phyloP scores from a whole-genome alignment of 345 rosid genomes.

The Schrenkiella parvula region DNA sequence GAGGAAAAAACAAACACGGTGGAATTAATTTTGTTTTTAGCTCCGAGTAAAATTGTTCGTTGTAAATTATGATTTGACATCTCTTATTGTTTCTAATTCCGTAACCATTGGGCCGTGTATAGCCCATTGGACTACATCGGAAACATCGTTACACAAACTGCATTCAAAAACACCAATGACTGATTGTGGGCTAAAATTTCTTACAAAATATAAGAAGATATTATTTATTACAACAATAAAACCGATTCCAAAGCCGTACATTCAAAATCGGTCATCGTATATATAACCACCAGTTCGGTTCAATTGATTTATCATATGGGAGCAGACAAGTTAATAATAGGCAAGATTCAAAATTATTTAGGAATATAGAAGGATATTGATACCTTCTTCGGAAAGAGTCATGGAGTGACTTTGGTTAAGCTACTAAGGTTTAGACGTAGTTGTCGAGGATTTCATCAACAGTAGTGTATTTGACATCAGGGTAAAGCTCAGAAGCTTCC shows the following conservation, averaged over 20 bases:
- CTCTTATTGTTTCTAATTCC: too few species aligned
- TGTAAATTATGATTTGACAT: too few species aligned
- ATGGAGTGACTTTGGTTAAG: neutral
- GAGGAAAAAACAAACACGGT: neutral
- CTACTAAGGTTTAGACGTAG: constrained; percentile 30
- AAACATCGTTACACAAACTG: too few species aligned
- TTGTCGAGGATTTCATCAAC: constrained; percentile 44
- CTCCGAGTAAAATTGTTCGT: neutral
- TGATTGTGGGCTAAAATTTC: neutral
- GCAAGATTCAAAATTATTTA: neutral
- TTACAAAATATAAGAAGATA: neutral
- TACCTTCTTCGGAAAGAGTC: neutral
- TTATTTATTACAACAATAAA: neutral
- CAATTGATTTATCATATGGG: neutral
- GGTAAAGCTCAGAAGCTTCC: constrained; percentile 49
- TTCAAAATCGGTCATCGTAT: neutral
- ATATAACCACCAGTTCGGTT: neutral
- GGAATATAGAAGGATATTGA: neutral
- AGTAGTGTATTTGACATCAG: constrained; percentile 46
- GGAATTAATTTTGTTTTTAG: constrained; percentile 3
- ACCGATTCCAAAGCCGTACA: neutral
- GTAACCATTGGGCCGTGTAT: too few species aligned
- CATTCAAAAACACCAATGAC: neutral
- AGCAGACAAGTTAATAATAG: neutral
- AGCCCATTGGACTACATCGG: too few species aligned